A percentile compares a stretch with the other conserved stretches of the same genome.
Conservation (phyloP, 1,284 basidiomycete species). For the Schizopora paradoxa region DNA sequence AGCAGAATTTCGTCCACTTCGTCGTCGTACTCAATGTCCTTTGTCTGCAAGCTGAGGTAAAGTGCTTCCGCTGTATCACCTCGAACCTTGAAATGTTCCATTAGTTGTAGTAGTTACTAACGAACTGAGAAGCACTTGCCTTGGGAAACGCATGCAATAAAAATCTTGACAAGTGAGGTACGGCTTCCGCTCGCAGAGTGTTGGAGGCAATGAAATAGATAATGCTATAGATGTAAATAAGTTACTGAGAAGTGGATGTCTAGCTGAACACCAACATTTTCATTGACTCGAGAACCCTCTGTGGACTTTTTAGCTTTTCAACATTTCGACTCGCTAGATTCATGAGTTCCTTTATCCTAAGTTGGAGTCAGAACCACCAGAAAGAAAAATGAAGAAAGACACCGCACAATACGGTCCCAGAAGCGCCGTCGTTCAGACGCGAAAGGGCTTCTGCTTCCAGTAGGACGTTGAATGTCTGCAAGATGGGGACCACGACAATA, state of each 20-base stretch:
- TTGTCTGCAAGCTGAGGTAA: conserved; percentile 67
- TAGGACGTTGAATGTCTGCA: conserved; percentile 70
- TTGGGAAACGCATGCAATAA: conserved; percentile 74
- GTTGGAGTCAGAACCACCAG: conserved; percentile 23
- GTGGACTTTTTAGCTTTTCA: conserved; percentile 68
- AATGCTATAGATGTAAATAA: conserved; percentile 37
- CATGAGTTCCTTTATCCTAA: conserved; percentile 40
- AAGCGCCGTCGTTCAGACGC: conserved; percentile 37
- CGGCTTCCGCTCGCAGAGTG: conserved; percentile 39
- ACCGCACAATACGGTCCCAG: conserved; percentile 44
- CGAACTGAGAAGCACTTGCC: conserved; percentile 44
- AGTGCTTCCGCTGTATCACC: conserved; percentile 76
- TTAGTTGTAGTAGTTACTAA: too few species aligned
- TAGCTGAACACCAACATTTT: conserved; percentile 54
- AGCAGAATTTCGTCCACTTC: conserved; percentile 73
- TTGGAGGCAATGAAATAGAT: conserved; percentile 47
- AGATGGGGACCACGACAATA: conserved; percentile 66
- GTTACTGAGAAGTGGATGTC: conserved; percentile 8
- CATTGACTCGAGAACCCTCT: conserved; percentile 73
- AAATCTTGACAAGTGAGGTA: conserved; percentile 49
- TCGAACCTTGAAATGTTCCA: conserved; percentile 69
- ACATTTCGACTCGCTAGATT: conserved; percentile 55
- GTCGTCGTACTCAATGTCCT: conserved; percentile 59
- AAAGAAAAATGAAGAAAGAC: conserved; percentile 25
- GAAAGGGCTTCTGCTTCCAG: conserved; percentile 59